Evolutionary conservation across 2,329 filamentous ascomycete species (phyloP), one percentile per base, ranked within the genome.

Genomic region (Claviceps paspali): DNA sequence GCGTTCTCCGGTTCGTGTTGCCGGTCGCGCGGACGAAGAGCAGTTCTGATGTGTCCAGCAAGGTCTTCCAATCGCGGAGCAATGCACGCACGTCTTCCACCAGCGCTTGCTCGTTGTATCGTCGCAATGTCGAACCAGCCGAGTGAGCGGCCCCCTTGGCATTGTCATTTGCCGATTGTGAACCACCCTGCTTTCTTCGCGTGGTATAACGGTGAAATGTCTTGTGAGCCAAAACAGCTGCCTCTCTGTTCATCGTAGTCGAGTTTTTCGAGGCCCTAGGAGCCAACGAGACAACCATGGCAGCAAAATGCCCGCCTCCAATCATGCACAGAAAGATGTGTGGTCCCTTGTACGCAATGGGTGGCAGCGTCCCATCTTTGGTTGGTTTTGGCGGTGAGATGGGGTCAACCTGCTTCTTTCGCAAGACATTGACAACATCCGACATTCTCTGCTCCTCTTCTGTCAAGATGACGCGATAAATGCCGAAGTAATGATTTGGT

Each of bases 251-350:
- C 52, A 93, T 73, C 1, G 80, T 68, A 0, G 72, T 64, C 3
- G 67, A 65, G 36, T 75, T 74, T 53, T 83, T 88, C 27, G 75
- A 73, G 37, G 81, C 65, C 43, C 86, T 82, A 0, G 91, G 87
- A 1, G 84, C 76, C 4, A 96, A 68, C 0, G 86, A 86, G 9
- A 98, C 82, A 9, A 96, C 68, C 87, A 96, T 96, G 35, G 83
- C 91, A 1, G 91, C 91, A 53, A 98, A 98, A 55, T 98, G 91
- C 0, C 91, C 91, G 41, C 91, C 91, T 18, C 91, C 91, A 35
- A 98, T 93, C 91, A 98, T 98, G 59, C 87, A 96, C 33, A 98
- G 71, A 53, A 98, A 96, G 35, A 94, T 76, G 53, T 96, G 87
- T 2, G 86, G 84, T 6, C 79, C 78, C 18, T 76, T 73, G 52